Conservation (phyloP, 176 grass and related monocot species). For the Aegilops speltoides region DNA sequence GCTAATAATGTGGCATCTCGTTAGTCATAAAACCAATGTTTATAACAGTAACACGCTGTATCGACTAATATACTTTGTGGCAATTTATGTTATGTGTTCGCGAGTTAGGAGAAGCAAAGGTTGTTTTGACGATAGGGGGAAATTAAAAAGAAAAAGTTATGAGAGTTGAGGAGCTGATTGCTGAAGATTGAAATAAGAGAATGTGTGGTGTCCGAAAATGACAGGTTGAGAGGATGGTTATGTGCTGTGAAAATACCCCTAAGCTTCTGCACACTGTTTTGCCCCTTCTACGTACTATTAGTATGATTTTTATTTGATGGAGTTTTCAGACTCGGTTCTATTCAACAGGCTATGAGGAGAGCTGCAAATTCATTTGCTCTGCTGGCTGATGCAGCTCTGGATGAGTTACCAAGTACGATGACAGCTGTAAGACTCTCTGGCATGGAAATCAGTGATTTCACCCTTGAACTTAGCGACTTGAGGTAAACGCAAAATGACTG, state of each 20-base stretch:
- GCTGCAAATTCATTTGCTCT: conserved; percentile 62
- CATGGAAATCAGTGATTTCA: conserved; percentile 91
- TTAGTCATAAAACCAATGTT: background rate
- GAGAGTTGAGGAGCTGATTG: background rate
- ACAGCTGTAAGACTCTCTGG: conserved; percentile 64
- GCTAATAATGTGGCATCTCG: background rate
- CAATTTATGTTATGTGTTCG: background rate
- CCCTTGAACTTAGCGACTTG: conserved; percentile 79
- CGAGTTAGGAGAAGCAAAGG: background rate
- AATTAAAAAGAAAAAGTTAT: background rate
- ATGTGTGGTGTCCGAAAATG: background rate
- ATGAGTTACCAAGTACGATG: conserved; percentile 76
- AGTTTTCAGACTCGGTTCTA: conserved; percentile 5
- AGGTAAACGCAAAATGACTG: conserved; percentile 41
- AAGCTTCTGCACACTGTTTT: background rate
- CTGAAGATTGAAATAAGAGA: background rate
- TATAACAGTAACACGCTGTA: background rate
- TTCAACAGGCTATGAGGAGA: conserved; percentile 77
- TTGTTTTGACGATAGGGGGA: background rate
- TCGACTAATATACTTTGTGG: background rate
- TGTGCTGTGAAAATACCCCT: background rate
- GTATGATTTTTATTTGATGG: background rate
- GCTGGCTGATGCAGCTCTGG: conserved; percentile 65
- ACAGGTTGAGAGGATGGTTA: background rate
- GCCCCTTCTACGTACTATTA: background rate